Evolutionary conservation across 2,329 filamentous ascomycete genomes (phyloP), one percentile per base, ranked within the genome.

Genomic region (Chaetothyriales sp.): DNA sequence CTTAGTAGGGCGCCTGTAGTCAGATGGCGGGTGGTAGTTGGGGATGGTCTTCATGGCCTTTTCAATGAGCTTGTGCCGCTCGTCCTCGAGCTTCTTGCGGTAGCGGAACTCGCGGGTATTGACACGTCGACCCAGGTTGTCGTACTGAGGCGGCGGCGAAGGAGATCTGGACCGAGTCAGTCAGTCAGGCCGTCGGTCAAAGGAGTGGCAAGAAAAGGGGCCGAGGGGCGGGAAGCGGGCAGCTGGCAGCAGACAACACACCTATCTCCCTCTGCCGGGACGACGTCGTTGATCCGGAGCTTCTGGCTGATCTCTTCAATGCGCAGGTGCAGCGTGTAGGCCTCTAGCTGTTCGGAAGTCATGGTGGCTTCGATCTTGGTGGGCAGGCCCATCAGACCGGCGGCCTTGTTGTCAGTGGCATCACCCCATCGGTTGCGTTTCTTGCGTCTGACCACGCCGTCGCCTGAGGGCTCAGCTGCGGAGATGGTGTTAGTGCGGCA

Each of bases 261-360:
- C 90, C 92, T 82, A 67, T 97, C 90, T 62, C 89, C 89, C 72
- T 97, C 92, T 62, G 87, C 88, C 54, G 92, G 92, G 56, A 98
- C 92, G 51, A 98, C 92, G 76, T 98, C 92, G 73, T 97, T 94
- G 70, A 98, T 98, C 65, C 90, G 85, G 61, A 98, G 81, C 78
- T 98, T 98, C 74, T 98, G 90, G 67, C 89, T 97, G 65, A 98
- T 98, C 71, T 98, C 92, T 70, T 98, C 90, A 65, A 98, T 97
- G 65, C 92, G 88, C 65, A 98, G 74, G 72, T 98, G 90, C 61
- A 97, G 76, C 19, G 89, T 92, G 68, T 98, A 98, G 18, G 92
- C 92, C 68, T 98, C 92, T 51, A 97, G 81, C 76, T 98, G 92
- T 71, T 98, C 92, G 66, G 85, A 90, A 51, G 92, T 98, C 89